Conservation (phyloP, 768 basidiomycete genomes). For the Mycena rosella region DNA sequence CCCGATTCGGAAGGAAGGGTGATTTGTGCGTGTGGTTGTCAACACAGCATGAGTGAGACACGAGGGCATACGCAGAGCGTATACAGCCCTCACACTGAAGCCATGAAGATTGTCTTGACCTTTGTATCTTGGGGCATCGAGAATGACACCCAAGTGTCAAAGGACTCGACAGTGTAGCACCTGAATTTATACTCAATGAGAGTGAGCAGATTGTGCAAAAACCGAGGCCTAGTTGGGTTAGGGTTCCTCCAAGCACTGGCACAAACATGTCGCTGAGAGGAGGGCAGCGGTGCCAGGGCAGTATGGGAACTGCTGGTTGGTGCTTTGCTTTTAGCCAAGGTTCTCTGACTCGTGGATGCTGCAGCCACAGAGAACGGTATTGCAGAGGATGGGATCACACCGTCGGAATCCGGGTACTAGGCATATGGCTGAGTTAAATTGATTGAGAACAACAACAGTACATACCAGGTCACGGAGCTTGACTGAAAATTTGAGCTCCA, state of each 20-base stretch:
- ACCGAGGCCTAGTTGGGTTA: background rate
- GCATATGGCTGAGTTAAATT: background rate
- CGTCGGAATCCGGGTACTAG: background rate
- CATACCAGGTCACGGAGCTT: constrained; percentile 1
- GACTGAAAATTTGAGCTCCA: too few species aligned
- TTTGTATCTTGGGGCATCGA: background rate
- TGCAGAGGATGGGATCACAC: background rate
- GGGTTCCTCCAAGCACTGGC: constrained; percentile 12
- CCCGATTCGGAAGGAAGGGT: too few species aligned
- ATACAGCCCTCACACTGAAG: too few species aligned
- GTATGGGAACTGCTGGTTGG: background rate
- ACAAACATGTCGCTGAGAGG: background rate
- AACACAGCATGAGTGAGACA: too few species aligned
- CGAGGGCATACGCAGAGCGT: too few species aligned
- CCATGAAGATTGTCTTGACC: constrained; percentile 6
- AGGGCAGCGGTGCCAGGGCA: background rate
- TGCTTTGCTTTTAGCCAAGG: background rate
- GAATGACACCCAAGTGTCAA: background rate
- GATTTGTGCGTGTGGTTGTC: too few species aligned
- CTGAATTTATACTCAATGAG: background rate
- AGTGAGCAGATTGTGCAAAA: background rate
- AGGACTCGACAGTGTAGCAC: background rate
- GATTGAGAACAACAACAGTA: background rate
- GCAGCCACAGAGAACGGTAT: too few species aligned
- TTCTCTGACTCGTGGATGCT: too few species aligned